These are phyloP conservation scores for Candida awuae DNA, from an alignment of 805 yeast species.

Conservation along the genomic window DNA sequence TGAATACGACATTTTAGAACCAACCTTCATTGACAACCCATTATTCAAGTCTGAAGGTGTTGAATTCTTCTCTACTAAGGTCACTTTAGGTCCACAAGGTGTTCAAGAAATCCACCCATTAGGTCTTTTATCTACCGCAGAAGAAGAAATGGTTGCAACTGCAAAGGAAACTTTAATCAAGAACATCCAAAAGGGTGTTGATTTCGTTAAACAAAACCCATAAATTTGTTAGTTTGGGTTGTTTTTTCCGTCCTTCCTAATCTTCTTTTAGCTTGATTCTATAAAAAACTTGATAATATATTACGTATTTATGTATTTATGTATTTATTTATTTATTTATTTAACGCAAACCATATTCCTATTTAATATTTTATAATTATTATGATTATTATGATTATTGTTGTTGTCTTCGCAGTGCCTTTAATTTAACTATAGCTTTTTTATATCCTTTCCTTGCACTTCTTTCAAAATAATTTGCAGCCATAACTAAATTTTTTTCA, in stretches of 20 bases:
- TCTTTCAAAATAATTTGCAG: constrained; percentile 42
- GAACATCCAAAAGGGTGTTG: constrained; percentile 91
- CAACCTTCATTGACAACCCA: constrained; percentile 63
- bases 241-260: too few species aligned
- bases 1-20: constrained; percentile 41
- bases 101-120: constrained; percentile 71
- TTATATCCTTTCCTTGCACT: constrained; percentile 60
- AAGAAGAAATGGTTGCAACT: constrained; percentile 71
- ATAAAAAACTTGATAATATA: constrained; percentile 2
- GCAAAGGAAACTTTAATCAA: constrained; percentile 86
- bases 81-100: constrained; percentile 90
- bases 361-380: neutral
- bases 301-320: too few species aligned
- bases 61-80: constrained; percentile 92
- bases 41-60: constrained; percentile 82
- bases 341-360: too few species aligned
- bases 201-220: constrained; percentile 70
- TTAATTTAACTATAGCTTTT: constrained; percentile 40
- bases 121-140: constrained; percentile 66
- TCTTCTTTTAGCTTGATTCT: neutral
- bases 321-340: too few species aligned
- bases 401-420: constrained; percentile 13
- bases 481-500: constrained; percentile 33
- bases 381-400: neutral
- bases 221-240: too few species aligned